Percentiles rank a stretch among this genome's conserved stretches.
These are phyloP conservation scores for Nemania sp. DNA, from an alignment of 2,329 filamentous ascomycete species.

Conservation along the genomic window DNA sequence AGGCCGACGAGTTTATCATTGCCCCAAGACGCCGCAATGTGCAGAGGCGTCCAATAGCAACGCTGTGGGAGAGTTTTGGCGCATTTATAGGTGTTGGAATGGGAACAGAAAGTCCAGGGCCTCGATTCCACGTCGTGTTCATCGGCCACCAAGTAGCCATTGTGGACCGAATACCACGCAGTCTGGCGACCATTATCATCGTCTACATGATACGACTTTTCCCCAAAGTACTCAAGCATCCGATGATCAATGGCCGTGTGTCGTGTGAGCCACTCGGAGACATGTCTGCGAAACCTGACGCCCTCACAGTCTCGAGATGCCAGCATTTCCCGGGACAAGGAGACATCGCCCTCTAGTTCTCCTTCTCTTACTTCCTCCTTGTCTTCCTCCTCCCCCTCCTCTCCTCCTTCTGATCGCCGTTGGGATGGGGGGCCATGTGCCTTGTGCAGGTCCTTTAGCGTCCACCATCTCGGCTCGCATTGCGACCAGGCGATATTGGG, in stretches of 20 bases:
- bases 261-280: too few relatives aligned
- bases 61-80: constrained; percentile 9
- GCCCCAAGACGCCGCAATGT: constrained; percentile 40
- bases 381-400: background rate
- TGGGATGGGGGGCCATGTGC: background rate
- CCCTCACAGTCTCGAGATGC: too few relatives aligned
- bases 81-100: too few relatives aligned
- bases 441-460: background rate
- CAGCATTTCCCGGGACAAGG: too few relatives aligned
- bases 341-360: background rate
- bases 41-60: constrained; percentile 43
- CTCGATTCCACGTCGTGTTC: too few relatives aligned
- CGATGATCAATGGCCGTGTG: background rate
- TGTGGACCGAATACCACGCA: too few relatives aligned
- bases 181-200: too few relatives aligned
- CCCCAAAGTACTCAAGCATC: constrained; percentile 8
- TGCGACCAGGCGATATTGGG: constrained; percentile 33
- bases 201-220: background rate
- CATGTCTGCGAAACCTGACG: too few relatives aligned
- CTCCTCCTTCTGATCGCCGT: background rate
- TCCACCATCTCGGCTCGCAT: background rate
- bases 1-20: constrained; percentile 40
- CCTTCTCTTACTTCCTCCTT: background rate
- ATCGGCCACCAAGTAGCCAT: too few relatives aligned
- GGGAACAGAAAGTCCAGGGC: too few relatives aligned